Conservation (phyloP, 257 asterid species). For the Plantago major region DNA sequence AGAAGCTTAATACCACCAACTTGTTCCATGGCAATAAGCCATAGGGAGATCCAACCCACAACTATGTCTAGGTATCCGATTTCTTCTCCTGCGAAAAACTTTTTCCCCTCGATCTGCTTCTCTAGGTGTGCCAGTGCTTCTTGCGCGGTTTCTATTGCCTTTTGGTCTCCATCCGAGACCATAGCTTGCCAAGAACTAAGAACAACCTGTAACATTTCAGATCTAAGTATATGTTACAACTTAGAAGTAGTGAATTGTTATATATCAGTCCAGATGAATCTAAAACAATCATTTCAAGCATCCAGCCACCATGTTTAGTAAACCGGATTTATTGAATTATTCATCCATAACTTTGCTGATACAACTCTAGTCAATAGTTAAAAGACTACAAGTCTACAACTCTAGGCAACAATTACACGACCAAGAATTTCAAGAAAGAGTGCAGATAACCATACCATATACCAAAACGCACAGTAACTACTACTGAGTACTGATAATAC, state of each 20-base stretch:
- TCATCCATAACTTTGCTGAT: too few relatives aligned
- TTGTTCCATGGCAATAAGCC: constrained; percentile 42
- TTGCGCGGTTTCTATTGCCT: constrained; percentile 32
- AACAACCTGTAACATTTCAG: constrained; percentile 21
- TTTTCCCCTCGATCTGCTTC: constrained; percentile 38
- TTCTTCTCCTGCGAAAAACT: constrained; percentile 36
- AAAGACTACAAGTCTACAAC: neutral
- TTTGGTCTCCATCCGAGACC: constrained; percentile 28
- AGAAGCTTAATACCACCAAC: constrained; percentile 39
- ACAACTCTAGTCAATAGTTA: neutral
- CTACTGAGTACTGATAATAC: constrained; percentile 12
- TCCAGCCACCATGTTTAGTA: too few relatives aligned
- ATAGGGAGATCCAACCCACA: constrained; percentile 35
- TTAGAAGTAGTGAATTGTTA: neutral
- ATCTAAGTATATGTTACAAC: neutral
- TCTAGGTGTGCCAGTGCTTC: constrained; percentile 22
- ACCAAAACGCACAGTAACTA: neutral
- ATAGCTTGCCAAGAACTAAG: constrained; percentile 28
- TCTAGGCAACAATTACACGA: neutral
- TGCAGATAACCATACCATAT: neutral
- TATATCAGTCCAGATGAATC: neutral
- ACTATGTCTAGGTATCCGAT: constrained; percentile 46
- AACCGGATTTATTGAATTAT: too few relatives aligned
- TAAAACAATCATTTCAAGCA: neutral
- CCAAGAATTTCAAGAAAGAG: neutral